phyloP scores from a whole-genome alignment of 2,329 filamentous ascomycete genomes.

The Hymenoscyphus scutula region DNA sequence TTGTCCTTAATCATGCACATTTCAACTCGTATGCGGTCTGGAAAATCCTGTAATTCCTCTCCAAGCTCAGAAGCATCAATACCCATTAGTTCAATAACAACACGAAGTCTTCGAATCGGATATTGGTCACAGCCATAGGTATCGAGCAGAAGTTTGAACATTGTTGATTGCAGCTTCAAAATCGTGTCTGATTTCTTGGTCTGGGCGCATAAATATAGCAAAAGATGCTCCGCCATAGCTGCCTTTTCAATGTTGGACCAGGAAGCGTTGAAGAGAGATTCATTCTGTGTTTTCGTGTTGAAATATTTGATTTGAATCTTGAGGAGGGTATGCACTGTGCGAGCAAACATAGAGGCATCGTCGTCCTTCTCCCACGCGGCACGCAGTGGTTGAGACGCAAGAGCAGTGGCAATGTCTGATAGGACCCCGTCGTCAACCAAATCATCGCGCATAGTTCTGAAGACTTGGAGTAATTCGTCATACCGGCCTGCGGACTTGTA shows the following conservation, averaged over 20 bases:
- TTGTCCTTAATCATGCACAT: constrained; percentile 17
- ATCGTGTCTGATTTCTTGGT: constrained; percentile 16
- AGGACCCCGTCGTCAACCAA: constrained; percentile 59
- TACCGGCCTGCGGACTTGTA: constrained; percentile 52
- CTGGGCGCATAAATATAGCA: constrained; percentile 44
- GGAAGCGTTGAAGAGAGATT: constrained; percentile 20
- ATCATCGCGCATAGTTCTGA: constrained; percentile 59
- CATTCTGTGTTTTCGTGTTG: constrained; percentile 51
- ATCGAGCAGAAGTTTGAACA: constrained; percentile 27
- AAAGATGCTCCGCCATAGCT: constrained; percentile 59
- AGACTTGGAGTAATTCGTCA: constrained; percentile 56
- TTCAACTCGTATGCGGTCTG: constrained; percentile 14
- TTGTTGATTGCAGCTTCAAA: constrained; percentile 22
- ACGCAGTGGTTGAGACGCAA: constrained; percentile 50
- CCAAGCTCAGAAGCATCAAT: constrained; percentile 22
- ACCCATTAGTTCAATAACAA: constrained; percentile 27
- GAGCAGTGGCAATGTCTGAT: constrained; percentile 48
- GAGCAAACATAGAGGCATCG: constrained; percentile 52
- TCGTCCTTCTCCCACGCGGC: constrained; percentile 53
- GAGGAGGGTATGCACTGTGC: constrained; percentile 58
- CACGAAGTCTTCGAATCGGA: constrained; percentile 34
- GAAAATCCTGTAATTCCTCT: constrained; percentile 12
- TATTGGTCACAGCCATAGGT: constrained; percentile 31
- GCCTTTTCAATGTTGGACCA: constrained; percentile 50
- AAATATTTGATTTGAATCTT: constrained; percentile 59